Evolutionary conservation across 2,329 filamentous ascomycete genomes (phyloP).

Genomic region (Didymella sp.): DNA sequence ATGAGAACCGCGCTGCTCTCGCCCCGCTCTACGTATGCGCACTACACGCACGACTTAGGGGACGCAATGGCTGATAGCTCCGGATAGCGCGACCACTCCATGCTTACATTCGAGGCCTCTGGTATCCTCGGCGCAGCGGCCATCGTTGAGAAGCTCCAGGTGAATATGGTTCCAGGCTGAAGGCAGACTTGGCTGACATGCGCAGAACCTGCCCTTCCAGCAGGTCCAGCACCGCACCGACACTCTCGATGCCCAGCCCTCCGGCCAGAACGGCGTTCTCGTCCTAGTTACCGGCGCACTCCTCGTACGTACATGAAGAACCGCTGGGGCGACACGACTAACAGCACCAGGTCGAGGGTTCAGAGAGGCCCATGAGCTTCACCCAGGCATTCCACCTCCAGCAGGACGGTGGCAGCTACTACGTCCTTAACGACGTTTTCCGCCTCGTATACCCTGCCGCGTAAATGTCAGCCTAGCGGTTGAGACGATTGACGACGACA

Average conservation of each 20-base stretch:
- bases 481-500: slow-evolving; percentile 16
- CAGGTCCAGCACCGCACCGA: slow-evolving; percentile 79
- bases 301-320: slow-evolving; percentile 63
- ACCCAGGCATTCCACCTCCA: slow-evolving; percentile 87
- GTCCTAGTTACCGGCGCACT: slow-evolving; percentile 90
- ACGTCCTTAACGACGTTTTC: slow-evolving; percentile 94
- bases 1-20: slow-evolving; percentile 71
- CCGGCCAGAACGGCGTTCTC: slow-evolving; percentile 71
- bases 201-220: slow-evolving; percentile 77
- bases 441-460: slow-evolving; percentile 74
- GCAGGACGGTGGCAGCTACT: slow-evolving; percentile 74
- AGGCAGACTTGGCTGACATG: slow-evolving; percentile 25
- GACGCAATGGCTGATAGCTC: slow-evolving; percentile 16
- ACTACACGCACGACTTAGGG: background rate
- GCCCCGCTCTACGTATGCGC: slow-evolving; percentile 78
- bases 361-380: slow-evolving; percentile 88
- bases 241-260: slow-evolving; percentile 85
- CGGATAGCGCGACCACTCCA: slow-evolving; percentile 76
- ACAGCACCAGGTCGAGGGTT: slow-evolving; percentile 73
- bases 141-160: slow-evolving; percentile 83
- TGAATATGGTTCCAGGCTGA: slow-evolving; percentile 55
- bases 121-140: slow-evolving; percentile 67
- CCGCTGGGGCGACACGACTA: slow-evolving; percentile 5
- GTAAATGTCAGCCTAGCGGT: slow-evolving; percentile 27
- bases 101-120: slow-evolving; percentile 88